phyloP scores from a whole-genome alignment of 345 rosid genomes.

The Aquilaria yunnanensis region DNA sequence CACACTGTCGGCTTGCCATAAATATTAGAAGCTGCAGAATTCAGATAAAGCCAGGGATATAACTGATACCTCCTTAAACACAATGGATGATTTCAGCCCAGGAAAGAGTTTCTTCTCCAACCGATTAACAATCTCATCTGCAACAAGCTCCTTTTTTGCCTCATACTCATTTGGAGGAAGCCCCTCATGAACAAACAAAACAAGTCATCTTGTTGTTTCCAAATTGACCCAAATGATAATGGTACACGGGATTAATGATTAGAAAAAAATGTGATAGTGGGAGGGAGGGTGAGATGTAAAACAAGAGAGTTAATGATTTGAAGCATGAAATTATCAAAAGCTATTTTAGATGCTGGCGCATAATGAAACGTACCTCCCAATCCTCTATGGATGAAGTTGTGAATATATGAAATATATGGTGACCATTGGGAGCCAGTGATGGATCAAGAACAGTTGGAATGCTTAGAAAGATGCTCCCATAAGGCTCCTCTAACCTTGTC shows the following conservation, averaged over 20 bases:
- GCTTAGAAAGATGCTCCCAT: constrained; percentile 94
- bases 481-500: constrained; percentile 67
- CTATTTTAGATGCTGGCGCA: too few species aligned
- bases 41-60: background rate
- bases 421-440: constrained; percentile 74
- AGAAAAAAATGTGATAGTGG: background rate
- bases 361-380: constrained; percentile 57
- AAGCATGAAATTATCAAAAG: too few species aligned
- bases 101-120: constrained; percentile 82
- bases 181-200: constrained; percentile 35
- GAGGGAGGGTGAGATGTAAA: background rate
- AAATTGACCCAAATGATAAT: too few species aligned
- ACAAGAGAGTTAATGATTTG: background rate
- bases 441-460: constrained; percentile 93
- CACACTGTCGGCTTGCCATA: background rate
- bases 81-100: constrained; percentile 66
- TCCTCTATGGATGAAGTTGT: constrained; percentile 81
- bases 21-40: background rate
- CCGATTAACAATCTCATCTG: constrained; percentile 60
- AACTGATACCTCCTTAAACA: constrained; percentile 65
- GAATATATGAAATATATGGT: constrained; percentile 87
- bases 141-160: constrained; percentile 64
- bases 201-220: too few species aligned
- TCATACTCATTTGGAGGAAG: constrained; percentile 68
- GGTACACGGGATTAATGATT: background rate